These are phyloP conservation scores for Bathelium albidoporum DNA, from an alignment of 495 filamentous ascomycete genomes.

Conservation along the genomic window DNA sequence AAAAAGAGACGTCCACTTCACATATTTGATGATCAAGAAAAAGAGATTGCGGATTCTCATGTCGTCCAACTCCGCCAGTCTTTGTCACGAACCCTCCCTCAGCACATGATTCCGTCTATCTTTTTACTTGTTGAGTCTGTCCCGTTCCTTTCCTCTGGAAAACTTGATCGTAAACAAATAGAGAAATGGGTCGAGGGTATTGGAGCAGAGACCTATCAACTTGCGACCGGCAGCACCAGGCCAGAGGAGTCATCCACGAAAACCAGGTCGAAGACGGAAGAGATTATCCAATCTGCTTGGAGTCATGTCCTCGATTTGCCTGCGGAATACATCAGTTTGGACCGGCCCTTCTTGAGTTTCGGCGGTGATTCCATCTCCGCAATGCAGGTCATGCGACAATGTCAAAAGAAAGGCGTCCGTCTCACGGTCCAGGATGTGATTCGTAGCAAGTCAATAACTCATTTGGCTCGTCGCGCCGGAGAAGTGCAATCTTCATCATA, in stretches of 20 bases:
- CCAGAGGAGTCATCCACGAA: neutral
- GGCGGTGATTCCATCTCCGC: conserved; percentile 11
- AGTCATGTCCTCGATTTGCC: neutral
- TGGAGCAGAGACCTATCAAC: conserved; percentile 10
- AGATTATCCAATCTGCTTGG: neutral
- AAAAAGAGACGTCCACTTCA: conserved; percentile 35
- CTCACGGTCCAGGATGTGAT: conserved; percentile 21
- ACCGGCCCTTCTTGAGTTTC: conserved; percentile 15
- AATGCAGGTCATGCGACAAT: conserved; percentile 18
- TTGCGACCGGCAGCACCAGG: conserved; percentile 5
- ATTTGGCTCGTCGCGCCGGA: conserved; percentile 11
- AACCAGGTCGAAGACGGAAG: neutral
- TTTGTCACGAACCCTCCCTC: conserved; percentile 53
- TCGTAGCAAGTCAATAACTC: conserved; percentile 15
- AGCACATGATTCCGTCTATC: conserved; percentile 71
- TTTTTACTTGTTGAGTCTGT: conserved; percentile 53
- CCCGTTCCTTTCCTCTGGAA: conserved; percentile 67
- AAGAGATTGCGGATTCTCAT: conserved; percentile 16
- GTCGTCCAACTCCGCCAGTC: conserved; percentile 18
- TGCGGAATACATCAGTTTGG: neutral
- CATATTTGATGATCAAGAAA: conserved; percentile 8
- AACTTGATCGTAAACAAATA: conserved; percentile 52
- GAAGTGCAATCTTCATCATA: neutral
- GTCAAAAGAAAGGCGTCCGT: conserved; percentile 14
- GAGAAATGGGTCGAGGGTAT: conserved; percentile 15